phyloP scores from a whole-genome alignment of 2,329 filamentous ascomycete genomes.

The Metarhizium sp. region DNA sequence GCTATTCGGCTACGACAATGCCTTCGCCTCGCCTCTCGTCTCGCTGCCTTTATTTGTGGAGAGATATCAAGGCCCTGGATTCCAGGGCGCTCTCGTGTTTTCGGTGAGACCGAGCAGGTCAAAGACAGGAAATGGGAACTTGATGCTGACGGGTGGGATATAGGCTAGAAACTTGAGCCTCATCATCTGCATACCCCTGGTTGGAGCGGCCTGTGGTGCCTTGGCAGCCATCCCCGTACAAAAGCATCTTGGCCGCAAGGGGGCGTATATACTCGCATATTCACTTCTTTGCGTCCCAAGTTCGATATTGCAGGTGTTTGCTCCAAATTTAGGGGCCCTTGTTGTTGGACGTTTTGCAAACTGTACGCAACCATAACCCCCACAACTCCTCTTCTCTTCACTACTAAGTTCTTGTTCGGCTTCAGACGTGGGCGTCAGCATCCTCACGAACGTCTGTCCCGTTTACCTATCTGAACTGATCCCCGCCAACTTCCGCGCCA shows the following conservation, averaged over 20 bases:
- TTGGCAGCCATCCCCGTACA: not conserved
- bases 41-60: not conserved
- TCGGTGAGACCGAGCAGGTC: not conserved
- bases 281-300: not conserved
- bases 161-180: not conserved
- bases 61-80: not conserved
- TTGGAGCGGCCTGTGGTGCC: not conserved
- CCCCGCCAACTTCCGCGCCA: no score
- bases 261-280: not conserved
- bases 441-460: no score
- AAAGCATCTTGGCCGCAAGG: not conserved
- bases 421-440: no score
- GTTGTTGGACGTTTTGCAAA: no score
- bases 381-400: no score
- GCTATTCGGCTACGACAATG: not conserved
- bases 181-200: not conserved
- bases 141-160: not conserved
- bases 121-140: not conserved
- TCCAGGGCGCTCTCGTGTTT: not conserved
- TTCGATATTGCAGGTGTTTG: no score
- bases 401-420: no score
- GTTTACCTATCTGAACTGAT: no score
- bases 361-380: no score
- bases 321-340: no score
- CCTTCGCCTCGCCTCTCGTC: not conserved